phyloP scores from a whole-genome alignment of 192 early-diverging fungal genomes.

The Coemansia sp. region DNA sequence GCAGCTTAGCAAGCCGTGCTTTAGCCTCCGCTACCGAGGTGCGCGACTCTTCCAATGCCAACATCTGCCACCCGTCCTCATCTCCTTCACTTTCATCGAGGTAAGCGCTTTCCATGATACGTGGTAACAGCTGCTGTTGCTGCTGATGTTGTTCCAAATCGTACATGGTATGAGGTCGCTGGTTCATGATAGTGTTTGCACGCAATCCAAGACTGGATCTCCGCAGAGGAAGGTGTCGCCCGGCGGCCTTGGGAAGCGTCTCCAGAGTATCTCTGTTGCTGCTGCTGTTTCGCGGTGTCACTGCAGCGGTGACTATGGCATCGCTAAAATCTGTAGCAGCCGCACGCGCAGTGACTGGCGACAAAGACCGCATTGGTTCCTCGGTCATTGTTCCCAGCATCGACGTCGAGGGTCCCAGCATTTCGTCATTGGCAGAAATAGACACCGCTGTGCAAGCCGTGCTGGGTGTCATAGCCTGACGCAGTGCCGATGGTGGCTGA shows the following conservation, averaged over 20 bases:
- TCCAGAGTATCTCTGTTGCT: neutral
- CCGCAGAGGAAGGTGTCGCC: neutral
- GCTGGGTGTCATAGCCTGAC: neutral
- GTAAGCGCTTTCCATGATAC: slow-evolving; percentile 10
- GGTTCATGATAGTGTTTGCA: neutral
- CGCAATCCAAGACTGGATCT: slow-evolving; percentile 9
- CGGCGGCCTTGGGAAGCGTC: neutral
- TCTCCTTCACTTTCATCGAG: slow-evolving; percentile 10
- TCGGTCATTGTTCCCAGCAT: slow-evolving; percentile 6
- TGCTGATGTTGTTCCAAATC: too few species aligned
- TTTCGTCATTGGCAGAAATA: neutral
- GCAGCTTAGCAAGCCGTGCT: slow-evolving; percentile 4
- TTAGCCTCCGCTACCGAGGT: neutral
- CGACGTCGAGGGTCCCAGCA: slow-evolving; percentile 6
- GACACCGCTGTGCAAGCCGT: neutral
- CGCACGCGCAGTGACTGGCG: slow-evolving; percentile 16
- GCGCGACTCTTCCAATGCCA: slow-evolving; percentile 10
- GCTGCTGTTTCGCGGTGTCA: slow-evolving; percentile 3
- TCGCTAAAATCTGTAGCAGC: slow-evolving; percentile 23
- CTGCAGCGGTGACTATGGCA: slow-evolving; percentile 8
- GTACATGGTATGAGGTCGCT: neutral
- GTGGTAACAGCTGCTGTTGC: neutral
- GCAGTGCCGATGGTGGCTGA: neutral
- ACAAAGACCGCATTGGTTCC: slow-evolving; percentile 4
- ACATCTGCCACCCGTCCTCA: slow-evolving; percentile 25